These are phyloP conservation scores for Yamadazyma kanchanaburiensis DNA, from an alignment of 1,139 yeast species.

Conservation along the genomic window DNA sequence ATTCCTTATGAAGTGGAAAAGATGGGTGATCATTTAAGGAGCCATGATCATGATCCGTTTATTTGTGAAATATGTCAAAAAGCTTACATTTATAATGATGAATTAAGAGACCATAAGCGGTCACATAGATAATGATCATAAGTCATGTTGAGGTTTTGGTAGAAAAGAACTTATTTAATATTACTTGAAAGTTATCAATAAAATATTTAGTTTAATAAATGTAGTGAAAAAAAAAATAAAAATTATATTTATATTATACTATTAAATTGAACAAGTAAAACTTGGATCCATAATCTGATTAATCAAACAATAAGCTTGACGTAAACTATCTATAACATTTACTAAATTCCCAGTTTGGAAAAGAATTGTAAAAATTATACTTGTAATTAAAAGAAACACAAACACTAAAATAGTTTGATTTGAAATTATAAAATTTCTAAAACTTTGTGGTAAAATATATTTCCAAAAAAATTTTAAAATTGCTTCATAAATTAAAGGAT, in stretches of 20 bases:
- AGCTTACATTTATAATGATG: too few species aligned
- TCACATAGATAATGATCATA: too few species aligned
- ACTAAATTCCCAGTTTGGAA: slow-evolving; percentile 18
- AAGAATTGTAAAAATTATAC: slow-evolving; percentile 7
- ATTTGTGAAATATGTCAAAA: too few species aligned
- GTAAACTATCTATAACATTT: slow-evolving; percentile 7
- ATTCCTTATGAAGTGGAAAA: background rate
- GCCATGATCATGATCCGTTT: too few species aligned
- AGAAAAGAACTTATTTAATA: too few species aligned
- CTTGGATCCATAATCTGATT: slow-evolving; percentile 1
- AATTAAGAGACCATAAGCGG: too few species aligned
- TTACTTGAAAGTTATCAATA: too few species aligned
- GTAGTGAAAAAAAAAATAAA: too few species aligned
- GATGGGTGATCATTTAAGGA: too few species aligned
- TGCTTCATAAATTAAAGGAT: background rate
- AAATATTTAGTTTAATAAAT: too few species aligned
- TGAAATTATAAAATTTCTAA: slow-evolving; percentile 5
- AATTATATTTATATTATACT: background rate
- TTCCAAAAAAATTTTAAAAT: slow-evolving; percentile 7
- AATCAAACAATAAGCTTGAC: slow-evolving; percentile 15
- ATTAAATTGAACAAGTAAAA: slow-evolving; percentile 1
- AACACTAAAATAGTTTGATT: slow-evolving; percentile 7
- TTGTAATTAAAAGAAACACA: slow-evolving; percentile 7
- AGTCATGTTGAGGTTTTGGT: too few species aligned
- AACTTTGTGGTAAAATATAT: slow-evolving; percentile 8